Conservation (phyloP, 192 early-diverging fungal species). For the Cladochytrium replicatum region DNA sequence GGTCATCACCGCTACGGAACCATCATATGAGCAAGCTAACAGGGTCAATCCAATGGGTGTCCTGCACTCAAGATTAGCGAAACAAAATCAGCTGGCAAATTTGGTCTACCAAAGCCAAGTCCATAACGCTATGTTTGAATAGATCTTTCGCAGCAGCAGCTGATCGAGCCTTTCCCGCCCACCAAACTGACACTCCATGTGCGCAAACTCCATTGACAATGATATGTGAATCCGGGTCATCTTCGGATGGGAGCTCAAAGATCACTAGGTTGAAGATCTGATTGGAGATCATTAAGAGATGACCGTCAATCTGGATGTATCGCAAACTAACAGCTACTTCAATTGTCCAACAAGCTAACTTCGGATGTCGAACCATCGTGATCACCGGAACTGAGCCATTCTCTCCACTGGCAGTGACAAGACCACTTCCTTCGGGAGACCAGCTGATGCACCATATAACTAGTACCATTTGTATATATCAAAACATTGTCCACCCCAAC, state of each 20-base stretch:
- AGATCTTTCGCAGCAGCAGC: slow-evolving; percentile 59
- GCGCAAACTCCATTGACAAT: slow-evolving; percentile 88
- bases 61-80: slow-evolving; percentile 28
- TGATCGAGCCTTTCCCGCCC: slow-evolving; percentile 60
- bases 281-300: too few relatives aligned
- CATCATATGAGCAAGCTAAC: slow-evolving; percentile 86
- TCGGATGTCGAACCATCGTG: slow-evolving; percentile 69
- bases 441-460: slow-evolving; percentile 67
- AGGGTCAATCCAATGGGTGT: slow-evolving; percentile 62
- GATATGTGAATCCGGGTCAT: slow-evolving; percentile 23
- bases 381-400: slow-evolving; percentile 61
- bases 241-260: slow-evolving; percentile 45
- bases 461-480: not conserved
- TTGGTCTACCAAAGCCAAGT: slow-evolving; percentile 85
- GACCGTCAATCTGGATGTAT: slow-evolving; percentile 2
- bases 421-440: slow-evolving; percentile 91
- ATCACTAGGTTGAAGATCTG: slow-evolving; percentile 70
- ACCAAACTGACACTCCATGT: slow-evolving; percentile 80
- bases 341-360: slow-evolving; percentile 77
- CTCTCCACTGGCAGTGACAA: slow-evolving; percentile 84
- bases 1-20: slow-evolving; percentile 64
- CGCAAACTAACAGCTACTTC: slow-evolving; percentile 74
- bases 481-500: slow-evolving; percentile 54
- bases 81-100: too few relatives aligned
- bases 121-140: slow-evolving; percentile 77